phyloP scores from a whole-genome alignment of 2,329 filamentous ascomycete species.

The Ceratocystis huliohia region DNA sequence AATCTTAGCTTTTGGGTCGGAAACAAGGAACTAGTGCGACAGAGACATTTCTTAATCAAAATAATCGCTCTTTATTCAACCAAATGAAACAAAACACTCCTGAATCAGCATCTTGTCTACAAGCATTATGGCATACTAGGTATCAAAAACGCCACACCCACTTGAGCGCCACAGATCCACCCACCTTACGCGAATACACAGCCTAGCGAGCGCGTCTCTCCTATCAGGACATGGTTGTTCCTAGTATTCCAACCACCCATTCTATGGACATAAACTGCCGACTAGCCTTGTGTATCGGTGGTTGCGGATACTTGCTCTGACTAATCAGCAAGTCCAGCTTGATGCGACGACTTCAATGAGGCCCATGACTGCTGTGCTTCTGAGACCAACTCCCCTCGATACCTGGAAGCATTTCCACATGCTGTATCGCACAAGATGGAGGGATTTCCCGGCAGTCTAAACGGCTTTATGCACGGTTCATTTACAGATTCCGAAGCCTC shows the following conservation, averaged over 20 bases:
- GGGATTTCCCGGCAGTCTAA: background rate
- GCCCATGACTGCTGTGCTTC: background rate
- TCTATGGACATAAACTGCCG: background rate
- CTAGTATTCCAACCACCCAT: background rate
- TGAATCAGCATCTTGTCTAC: too few relatives aligned
- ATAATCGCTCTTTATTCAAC: background rate
- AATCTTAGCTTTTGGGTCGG: background rate
- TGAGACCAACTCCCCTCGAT: background rate
- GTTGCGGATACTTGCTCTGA: background rate
- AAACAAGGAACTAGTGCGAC: background rate
- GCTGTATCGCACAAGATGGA: constrained; percentile 9
- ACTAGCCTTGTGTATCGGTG: background rate
- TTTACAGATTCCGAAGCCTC: background rate
- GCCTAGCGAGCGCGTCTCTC: background rate
- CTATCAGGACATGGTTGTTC: background rate
- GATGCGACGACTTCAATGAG: background rate
- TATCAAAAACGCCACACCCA: constrained; percentile 3
- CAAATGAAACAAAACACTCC: background rate
- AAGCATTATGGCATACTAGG: background rate
- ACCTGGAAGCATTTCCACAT: background rate
- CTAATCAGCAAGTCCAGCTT: background rate
- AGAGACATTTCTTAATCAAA: background rate
- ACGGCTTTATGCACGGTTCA: background rate
- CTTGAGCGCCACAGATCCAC: background rate
- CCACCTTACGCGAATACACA: background rate